phyloP scores from a whole-genome alignment of 345 rosid genomes.

The Acer negundo region DNA sequence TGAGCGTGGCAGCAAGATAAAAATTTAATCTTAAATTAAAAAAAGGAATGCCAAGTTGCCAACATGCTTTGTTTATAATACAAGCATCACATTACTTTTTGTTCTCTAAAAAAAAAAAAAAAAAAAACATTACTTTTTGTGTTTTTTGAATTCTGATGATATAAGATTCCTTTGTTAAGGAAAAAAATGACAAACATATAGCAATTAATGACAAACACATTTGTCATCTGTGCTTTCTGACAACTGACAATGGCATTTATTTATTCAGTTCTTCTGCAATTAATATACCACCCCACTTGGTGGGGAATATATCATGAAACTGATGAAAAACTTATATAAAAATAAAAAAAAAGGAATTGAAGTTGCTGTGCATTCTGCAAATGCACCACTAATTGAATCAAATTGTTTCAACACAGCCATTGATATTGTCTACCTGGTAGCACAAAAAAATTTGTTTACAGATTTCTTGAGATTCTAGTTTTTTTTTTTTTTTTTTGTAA shows the following conservation, averaged over 20 bases:
- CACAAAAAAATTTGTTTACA: neutral
- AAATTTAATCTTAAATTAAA: neutral
- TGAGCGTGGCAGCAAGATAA: neutral
- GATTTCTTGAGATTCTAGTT: neutral
- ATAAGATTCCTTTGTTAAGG: neutral
- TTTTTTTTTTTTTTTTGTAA: too few species aligned
- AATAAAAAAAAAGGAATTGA: too few species aligned
- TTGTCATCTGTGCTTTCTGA: too few species aligned
- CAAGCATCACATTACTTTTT: neutral
- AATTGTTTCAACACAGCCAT: neutral
- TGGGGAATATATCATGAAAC: too few species aligned
- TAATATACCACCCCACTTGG: too few species aligned
- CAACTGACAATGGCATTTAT: neutral
- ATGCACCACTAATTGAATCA: neutral
- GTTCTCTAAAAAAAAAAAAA: too few species aligned
- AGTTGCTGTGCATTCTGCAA: neutral
- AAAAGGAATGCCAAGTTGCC: slow-evolving; percentile 6
- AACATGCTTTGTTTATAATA: slow-evolving; percentile 12
- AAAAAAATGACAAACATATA: neutral
- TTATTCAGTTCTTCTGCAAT: neutral
- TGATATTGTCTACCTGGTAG: neutral
- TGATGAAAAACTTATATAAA: too few species aligned
- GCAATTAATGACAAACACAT: too few species aligned
- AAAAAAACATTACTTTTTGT: too few species aligned
- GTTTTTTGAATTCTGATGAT: neutral